phyloP scores from a whole-genome alignment of 306 rosid genomes.

The Comarum palustre region DNA sequence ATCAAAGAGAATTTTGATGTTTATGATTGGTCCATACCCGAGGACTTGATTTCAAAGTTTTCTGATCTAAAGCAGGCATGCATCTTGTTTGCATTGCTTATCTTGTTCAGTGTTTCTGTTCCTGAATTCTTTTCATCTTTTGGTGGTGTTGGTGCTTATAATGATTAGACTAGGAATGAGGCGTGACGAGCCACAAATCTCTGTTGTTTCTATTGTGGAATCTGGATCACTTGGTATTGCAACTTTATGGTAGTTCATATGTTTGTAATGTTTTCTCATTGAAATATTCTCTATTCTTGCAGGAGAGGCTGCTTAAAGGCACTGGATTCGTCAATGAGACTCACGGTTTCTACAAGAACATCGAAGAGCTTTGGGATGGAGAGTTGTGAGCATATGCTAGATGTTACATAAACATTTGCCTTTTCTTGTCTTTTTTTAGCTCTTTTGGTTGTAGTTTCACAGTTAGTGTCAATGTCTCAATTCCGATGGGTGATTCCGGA shows the following conservation, averaged over 20 bases:
- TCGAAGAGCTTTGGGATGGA: slow-evolving; percentile 65
- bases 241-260: not conserved
- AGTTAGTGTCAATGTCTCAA: not conserved
- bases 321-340: slow-evolving; percentile 23
- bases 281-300: slow-evolving; percentile 9
- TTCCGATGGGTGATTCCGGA: not conserved
- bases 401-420: not conserved
- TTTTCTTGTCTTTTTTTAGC: not conserved
- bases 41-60: slow-evolving; percentile 45
- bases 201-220: not conserved
- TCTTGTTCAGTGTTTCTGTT: too few relatives aligned
- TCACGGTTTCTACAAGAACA: slow-evolving; percentile 40
- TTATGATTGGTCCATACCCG: slow-evolving; percentile 62
- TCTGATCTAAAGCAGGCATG: slow-evolving; percentile 53
- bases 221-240: not conserved
- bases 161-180: not conserved
- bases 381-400: slow-evolving; percentile 38
- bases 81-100: not conserved
- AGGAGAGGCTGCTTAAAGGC: slow-evolving; percentile 45
- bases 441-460: not conserved
- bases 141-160: not conserved
- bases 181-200: not conserved
- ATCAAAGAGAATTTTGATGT: slow-evolving; percentile 57
- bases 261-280: slow-evolving; percentile 7
- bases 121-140: not conserved